phyloP scores from a whole-genome alignment of 805 yeast genomes.

The Ogataea angusta region DNA sequence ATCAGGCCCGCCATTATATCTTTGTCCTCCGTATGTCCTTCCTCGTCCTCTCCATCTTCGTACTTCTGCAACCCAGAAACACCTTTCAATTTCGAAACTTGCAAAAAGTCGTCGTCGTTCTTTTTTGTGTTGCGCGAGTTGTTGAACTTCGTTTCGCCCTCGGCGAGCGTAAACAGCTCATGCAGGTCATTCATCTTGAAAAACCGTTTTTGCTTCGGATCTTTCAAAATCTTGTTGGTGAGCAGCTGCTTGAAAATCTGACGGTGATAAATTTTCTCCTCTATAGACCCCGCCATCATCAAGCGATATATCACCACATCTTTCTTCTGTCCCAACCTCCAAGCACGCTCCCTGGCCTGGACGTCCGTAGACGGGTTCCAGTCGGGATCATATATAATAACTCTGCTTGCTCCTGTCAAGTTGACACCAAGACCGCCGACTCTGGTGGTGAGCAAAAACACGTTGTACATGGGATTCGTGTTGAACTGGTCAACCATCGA shows the following conservation, averaged over 20 bases:
- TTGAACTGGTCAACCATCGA: constrained; percentile 79
- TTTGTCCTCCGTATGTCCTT: constrained; percentile 49
- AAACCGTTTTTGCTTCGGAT: constrained; percentile 90
- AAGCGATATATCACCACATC: constrained; percentile 88
- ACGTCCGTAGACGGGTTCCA: constrained; percentile 98
- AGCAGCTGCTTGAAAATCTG: constrained; percentile 94
- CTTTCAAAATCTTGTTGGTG: constrained; percentile 89
- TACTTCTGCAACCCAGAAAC: constrained; percentile 69
- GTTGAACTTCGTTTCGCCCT: constrained; percentile 61
- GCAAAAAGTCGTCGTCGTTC: constrained; percentile 61
- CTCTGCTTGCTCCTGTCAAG: constrained; percentile 91
- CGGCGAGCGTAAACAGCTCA: constrained; percentile 83
- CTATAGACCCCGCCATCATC: constrained; percentile 93
- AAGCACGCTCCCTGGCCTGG: constrained; percentile 95
- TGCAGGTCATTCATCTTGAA: constrained; percentile 90
- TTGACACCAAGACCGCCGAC: constrained; percentile 97
- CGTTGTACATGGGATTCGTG: constrained; percentile 47
- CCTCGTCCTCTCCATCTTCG: constrained; percentile 46
- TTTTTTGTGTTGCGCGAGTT: constrained; percentile 44
- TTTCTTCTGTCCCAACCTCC: constrained; percentile 93
- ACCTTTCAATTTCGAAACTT: constrained; percentile 64
- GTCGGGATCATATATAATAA: constrained; percentile 93
- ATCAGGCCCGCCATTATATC: constrained; percentile 74
- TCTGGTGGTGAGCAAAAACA: constrained; percentile 85
- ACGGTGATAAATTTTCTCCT: constrained; percentile 93